Evolutionary conservation across 352 stramenopile genomes (phyloP).

Genomic region (Phytophthora vignae): DNA sequence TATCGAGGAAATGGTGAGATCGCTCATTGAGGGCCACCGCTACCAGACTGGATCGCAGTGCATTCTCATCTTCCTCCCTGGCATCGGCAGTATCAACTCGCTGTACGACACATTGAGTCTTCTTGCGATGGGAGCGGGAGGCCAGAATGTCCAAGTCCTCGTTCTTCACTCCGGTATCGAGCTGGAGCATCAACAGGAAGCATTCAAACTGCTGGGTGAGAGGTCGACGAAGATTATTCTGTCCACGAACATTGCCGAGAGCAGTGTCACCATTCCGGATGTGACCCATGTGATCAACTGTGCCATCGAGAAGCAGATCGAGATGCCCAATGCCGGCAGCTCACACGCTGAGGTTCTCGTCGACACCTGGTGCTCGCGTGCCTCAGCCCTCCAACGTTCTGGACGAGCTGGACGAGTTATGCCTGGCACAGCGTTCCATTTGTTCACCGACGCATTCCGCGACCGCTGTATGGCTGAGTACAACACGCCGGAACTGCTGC

Average conservation of each 20-base stretch:
- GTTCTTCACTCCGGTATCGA: conserved; percentile 81
- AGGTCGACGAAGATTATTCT: conserved; percentile 93
- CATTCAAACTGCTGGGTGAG: conserved; percentile 58
- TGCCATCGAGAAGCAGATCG: conserved; percentile 86
- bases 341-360: conserved; percentile 79
- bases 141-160: conserved; percentile 53
- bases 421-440: conserved; percentile 91
- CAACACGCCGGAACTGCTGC: conserved; percentile 82
- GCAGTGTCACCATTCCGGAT: conserved; percentile 96
- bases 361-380: conserved; percentile 94
- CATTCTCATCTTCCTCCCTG: conserved; percentile 97
- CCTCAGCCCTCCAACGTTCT: conserved; percentile 86
- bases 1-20: conserved; percentile 64
- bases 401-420: conserved; percentile 94
- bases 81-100: conserved; percentile 93
- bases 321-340: conserved; percentile 77
- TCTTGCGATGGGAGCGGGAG: conserved; percentile 26
- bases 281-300: conserved; percentile 92
- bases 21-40: conserved; percentile 59
- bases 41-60: conserved; percentile 55
- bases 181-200: conserved; percentile 77
- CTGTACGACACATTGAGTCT: conserved; percentile 81
- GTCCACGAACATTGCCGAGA: conserved; percentile 97
- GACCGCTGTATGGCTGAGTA: conserved; percentile 79
- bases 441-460: conserved; percentile 83